phyloP scores from a whole-genome alignment of 2,329 filamentous ascomycete genomes.

The Phialophora verrucosa region DNA sequence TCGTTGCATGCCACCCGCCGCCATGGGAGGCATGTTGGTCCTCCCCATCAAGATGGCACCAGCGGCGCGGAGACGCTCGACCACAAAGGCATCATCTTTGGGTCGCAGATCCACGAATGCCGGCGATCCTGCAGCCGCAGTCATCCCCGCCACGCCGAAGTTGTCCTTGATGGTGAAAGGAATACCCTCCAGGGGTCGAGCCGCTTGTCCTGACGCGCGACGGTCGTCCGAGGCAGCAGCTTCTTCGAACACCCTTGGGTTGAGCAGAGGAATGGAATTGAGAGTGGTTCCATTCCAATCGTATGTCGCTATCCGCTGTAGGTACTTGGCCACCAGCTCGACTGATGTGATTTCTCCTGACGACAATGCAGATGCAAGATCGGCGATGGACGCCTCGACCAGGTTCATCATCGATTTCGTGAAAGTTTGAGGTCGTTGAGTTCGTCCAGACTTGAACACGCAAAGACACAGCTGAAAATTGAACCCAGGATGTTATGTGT shows the following conservation, averaged over 20 bases:
- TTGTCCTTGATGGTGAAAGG: conserved; percentile 65
- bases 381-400: conserved; percentile 55
- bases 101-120: conserved; percentile 59
- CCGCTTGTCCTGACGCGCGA: conserved; percentile 46
- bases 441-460: too few relatives aligned
- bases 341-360: conserved; percentile 51
- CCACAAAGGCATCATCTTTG: conserved; percentile 60
- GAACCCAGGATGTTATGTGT: too few relatives aligned
- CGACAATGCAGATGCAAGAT: conserved; percentile 52
- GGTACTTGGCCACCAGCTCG: conserved; percentile 54
- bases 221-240: conserved; percentile 56
- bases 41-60: conserved; percentile 60
- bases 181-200: conserved; percentile 59
- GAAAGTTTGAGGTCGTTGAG: too few relatives aligned
- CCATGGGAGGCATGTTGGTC: conserved; percentile 67
- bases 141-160: conserved; percentile 61
- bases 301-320: conserved; percentile 56
- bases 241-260: conserved; percentile 53
- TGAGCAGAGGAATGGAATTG: conserved; percentile 58
- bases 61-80: conserved; percentile 54
- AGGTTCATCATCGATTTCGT: conserved; percentile 36
- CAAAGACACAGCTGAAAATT: too few relatives aligned
- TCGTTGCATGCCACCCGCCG: conserved; percentile 63
- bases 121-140: conserved; percentile 60
- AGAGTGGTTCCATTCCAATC: conserved; percentile 51